A percentile compares a stretch with the other conserved stretches of the same genome.
These are phyloP conservation scores for Arachnopeziza araneosa DNA, from an alignment of 2,329 filamentous ascomycete species.

Conservation along the genomic window DNA sequence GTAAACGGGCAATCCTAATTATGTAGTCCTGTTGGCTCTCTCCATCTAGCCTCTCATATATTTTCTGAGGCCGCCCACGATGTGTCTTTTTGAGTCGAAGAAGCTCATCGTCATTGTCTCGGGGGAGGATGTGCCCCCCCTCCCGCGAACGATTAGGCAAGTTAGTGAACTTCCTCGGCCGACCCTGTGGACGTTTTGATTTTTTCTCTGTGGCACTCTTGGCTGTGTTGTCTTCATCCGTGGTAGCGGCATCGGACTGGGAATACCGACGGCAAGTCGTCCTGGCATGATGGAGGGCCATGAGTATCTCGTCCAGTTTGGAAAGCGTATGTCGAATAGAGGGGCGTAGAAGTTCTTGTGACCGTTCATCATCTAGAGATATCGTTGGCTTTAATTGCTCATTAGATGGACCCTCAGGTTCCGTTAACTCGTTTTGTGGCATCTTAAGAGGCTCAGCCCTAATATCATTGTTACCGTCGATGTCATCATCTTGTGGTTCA, in stretches of 20 bases:
- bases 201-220: not conserved
- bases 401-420: slow-evolving; percentile 1
- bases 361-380: slow-evolving; percentile 65
- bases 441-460: not conserved
- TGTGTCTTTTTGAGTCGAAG: slow-evolving; percentile 18
- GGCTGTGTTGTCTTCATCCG: slow-evolving; percentile 19
- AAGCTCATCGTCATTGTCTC: slow-evolving; percentile 3
- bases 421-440: not conserved
- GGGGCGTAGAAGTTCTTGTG: slow-evolving; percentile 59
- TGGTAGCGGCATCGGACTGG: slow-evolving; percentile 28
- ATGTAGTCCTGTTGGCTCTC: slow-evolving; percentile 38
- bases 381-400: slow-evolving; percentile 42
- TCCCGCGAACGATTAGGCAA: slow-evolving; percentile 9
- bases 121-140: not conserved
- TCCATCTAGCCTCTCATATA: slow-evolving; percentile 22
- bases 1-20: slow-evolving; percentile 40
- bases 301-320: slow-evolving; percentile 64
- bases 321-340: slow-evolving; percentile 64
- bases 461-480: not conserved
- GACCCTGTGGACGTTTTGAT: slow-evolving; percentile 13
- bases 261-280: slow-evolving; percentile 41
- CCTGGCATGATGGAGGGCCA: slow-evolving; percentile 63
- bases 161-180: slow-evolving; percentile 22
- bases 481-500: not conserved
- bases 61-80: slow-evolving; percentile 23